Percentiles rank a stretch among this genome's conserved stretches.
Evolutionary conservation across 192 early-diverging fungal genomes (phyloP).

Genomic region (Linnemannia exigua): DNA sequence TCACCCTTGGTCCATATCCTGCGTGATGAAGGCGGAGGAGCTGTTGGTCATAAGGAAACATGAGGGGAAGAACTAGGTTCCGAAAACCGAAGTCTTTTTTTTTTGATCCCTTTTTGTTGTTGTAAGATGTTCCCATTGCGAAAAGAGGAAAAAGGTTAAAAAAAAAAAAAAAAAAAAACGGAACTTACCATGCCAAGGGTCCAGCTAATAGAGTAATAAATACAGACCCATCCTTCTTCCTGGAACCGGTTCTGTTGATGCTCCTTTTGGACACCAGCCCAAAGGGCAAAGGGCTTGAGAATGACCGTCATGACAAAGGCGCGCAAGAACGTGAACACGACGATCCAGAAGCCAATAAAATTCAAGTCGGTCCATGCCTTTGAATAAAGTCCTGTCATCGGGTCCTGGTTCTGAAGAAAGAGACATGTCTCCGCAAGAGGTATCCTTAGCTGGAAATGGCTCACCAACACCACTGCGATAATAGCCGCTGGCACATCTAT

Average conservation of each 20-base stretch:
- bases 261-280: slow-evolving; percentile 34
- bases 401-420: slow-evolving; percentile 49
- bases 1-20: not conserved
- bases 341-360: slow-evolving; percentile 76
- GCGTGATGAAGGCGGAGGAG: not conserved
- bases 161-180: not conserved
- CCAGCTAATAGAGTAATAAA: slow-evolving; percentile 77
- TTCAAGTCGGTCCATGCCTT: slow-evolving; percentile 72
- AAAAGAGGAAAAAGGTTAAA: not conserved
- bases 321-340: slow-evolving; percentile 72
- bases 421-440: slow-evolving; percentile 47
- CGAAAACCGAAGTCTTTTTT: not conserved
- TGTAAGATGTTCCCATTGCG: not conserved
- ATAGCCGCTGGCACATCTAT: slow-evolving; percentile 60
- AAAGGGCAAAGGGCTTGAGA: slow-evolving; percentile 59
- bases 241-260: slow-evolving; percentile 70
- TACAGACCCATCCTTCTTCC: slow-evolving; percentile 79
- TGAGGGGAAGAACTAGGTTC: not conserved
- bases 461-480: slow-evolving; percentile 45
- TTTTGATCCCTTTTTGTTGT: not conserved
- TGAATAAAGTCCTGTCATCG: slow-evolving; percentile 60
- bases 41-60: not conserved
- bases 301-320: slow-evolving; percentile 66
- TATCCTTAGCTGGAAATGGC: slow-evolving; percentile 48
- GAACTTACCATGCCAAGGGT: slow-evolving; percentile 69